Percentiles rank a stretch among this genome's conserved stretches.
These are phyloP conservation scores for Lactarius vividus DNA, from an alignment of 768 basidiomycete species.

Conservation along the genomic window DNA sequence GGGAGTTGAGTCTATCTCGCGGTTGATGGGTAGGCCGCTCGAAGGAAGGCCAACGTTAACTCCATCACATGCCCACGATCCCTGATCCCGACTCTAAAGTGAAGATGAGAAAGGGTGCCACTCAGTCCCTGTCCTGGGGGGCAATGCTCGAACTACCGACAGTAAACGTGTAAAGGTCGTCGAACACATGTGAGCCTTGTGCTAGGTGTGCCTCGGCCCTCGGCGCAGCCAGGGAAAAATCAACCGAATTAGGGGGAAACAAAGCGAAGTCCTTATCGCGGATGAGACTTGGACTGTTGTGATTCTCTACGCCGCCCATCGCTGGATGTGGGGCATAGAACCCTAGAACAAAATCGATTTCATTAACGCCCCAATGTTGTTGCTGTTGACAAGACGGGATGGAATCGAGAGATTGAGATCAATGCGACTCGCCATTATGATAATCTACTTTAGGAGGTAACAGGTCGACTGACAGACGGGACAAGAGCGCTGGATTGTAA, in stretches of 20 bases:
- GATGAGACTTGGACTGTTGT: conserved; percentile 1
- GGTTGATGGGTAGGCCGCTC: conserved; percentile 11
- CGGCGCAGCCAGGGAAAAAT: conserved; percentile 14
- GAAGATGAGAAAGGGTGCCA: conserved; percentile 22
- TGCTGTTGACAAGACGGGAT: conserved; percentile 9
- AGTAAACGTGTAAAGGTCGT: conserved; percentile 18
- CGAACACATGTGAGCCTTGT: conserved; percentile 26
- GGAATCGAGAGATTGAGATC: not conserved
- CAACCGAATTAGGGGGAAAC: conserved; percentile 15
- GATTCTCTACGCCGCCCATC: conserved; percentile 13
- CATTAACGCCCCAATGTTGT: conserved; percentile 5
- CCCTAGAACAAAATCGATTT: conserved; percentile 14
- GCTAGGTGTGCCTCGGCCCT: conserved; percentile 12
- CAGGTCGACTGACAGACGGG: conserved; percentile 14
- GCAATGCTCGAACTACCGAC: conserved; percentile 9
- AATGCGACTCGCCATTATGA: conserved; percentile 5
- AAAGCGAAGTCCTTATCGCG: conserved; percentile 12
- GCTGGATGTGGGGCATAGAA: conserved; percentile 15
- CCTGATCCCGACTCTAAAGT: conserved; percentile 1
- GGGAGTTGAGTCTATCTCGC: conserved; percentile 7
- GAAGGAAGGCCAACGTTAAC: conserved; percentile 6
- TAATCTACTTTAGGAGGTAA: conserved; percentile 3
- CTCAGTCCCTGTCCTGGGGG: conserved; percentile 7
- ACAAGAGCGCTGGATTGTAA: conserved; percentile 1
- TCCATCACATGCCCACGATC: conserved; percentile 10